A percentile compares a stretch with the other conserved stretches of the same genome.
Evolutionary conservation across 208 protist genomes (phyloP).

Genomic region (Acanthamoeba healyi): DNA sequence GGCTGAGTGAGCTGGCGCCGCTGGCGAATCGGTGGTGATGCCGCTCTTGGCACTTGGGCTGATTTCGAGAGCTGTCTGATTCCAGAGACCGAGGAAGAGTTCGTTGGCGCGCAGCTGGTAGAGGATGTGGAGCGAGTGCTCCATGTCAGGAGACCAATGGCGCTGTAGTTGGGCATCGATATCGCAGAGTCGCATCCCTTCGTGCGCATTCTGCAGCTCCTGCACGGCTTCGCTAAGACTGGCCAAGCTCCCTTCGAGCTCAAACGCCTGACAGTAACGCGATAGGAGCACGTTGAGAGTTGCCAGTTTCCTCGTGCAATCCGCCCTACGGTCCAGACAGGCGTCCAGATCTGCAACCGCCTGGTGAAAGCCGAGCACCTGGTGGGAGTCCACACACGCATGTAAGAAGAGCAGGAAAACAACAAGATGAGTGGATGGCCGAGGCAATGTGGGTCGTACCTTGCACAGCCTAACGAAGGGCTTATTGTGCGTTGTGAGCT

Average conservation of each 20-base stretch:
- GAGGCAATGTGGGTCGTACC: background rate
- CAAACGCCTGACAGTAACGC: conserved; percentile 42
- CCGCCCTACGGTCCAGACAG: background rate
- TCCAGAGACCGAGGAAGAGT: conserved; percentile 62
- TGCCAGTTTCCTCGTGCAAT: background rate
- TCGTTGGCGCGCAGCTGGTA: conserved; percentile 33
- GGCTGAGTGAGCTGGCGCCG: background rate
- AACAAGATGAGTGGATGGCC: background rate
- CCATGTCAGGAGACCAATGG: background rate
- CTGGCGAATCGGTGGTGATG: no score
- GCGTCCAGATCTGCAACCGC: background rate
- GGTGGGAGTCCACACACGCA: no score
- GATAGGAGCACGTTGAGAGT: conserved; percentile 8
- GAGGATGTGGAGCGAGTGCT: background rate
- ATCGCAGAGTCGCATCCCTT: background rate
- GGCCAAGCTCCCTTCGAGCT: background rate
- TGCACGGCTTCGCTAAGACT: background rate
- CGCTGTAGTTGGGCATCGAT: background rate
- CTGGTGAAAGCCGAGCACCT: background rate
- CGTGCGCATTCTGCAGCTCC: conserved; percentile 13
- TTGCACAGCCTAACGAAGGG: conserved; percentile 37
- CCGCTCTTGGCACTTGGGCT: background rate
- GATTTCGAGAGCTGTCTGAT: conserved; percentile 1
- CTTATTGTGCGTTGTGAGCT: background rate
- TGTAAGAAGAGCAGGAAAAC: no score